phyloP scores from a whole-genome alignment of 164 flowering plant species.

The Magnolia officinalis region DNA sequence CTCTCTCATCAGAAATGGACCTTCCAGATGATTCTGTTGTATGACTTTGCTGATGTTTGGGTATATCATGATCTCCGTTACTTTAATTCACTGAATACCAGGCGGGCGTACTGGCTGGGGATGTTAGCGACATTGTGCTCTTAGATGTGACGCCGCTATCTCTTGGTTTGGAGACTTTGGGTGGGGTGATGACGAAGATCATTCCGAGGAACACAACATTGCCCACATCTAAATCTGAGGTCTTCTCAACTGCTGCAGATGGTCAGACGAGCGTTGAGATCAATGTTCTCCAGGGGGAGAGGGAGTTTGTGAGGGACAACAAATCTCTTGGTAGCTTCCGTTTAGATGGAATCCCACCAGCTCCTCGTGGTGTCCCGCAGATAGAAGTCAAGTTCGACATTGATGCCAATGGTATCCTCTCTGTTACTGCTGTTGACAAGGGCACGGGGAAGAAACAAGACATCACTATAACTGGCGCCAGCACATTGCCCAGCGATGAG shows the following conservation, averaged over 20 bases:
- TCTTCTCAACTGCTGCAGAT: constrained; percentile 79
- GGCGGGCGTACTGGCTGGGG: constrained; percentile 84
- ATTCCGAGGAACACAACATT: constrained; percentile 68
- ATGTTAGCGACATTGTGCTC: constrained; percentile 75
- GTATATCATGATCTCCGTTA: background rate
- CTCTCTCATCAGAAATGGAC: background rate
- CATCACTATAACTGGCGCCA: constrained; percentile 56
- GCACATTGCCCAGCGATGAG: constrained; percentile 57
- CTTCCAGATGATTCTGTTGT: background rate
- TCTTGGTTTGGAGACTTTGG: constrained; percentile 67
- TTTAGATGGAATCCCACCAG: constrained; percentile 80
- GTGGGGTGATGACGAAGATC: constrained; percentile 73
- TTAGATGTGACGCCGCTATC: constrained; percentile 67
- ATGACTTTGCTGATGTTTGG: background rate
- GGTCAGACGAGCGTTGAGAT: constrained; percentile 83
- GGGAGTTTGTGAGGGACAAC: constrained; percentile 83
- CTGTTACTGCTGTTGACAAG: constrained; percentile 47
- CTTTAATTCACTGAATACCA: constrained; percentile 14
- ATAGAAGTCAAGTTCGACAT: constrained; percentile 49
- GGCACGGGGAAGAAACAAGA: constrained; percentile 62
- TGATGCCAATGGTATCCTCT: constrained; percentile 52
- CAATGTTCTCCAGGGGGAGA: constrained; percentile 81
- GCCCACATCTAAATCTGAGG: constrained; percentile 80
- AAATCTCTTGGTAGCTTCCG: constrained; percentile 87
- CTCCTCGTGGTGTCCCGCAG: constrained; percentile 68